phyloP scores from a whole-genome alignment of 257 asterid species.

The Jaltomata sinuosa region DNA sequence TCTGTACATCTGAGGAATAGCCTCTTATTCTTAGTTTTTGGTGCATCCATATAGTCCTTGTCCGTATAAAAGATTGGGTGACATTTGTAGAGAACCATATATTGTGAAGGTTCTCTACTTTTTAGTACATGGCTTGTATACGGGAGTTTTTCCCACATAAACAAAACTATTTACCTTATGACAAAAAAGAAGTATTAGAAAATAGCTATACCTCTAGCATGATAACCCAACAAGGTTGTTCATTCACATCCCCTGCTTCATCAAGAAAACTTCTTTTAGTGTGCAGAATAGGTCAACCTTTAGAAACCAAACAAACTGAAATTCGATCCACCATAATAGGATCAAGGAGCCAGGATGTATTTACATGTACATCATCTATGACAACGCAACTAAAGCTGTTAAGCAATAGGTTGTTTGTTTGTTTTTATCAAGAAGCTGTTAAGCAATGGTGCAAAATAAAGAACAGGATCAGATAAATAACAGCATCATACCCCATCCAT shows the following conservation, averaged over 20 bases:
- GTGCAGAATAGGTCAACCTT: not conserved
- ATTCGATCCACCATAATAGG: not conserved
- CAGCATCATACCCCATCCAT: slow-evolving; percentile 75
- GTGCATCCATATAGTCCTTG: not conserved
- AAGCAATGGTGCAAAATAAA: slow-evolving; percentile 6
- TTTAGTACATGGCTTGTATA: not conserved
- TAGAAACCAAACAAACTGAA: not conserved
- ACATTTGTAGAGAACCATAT: not conserved
- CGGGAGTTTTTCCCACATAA: not conserved
- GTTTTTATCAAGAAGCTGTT: not conserved
- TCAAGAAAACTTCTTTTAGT: slow-evolving; percentile 4
- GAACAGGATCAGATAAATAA: slow-evolving; percentile 8
- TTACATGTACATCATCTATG: not conserved
- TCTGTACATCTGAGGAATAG: not conserved
- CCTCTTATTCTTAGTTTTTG: not conserved
- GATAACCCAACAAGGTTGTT: slow-evolving; percentile 97
- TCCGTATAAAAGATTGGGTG: not conserved
- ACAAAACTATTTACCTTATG: not conserved
- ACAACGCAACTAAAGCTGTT: not conserved
- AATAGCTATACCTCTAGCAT: slow-evolving; percentile 71
- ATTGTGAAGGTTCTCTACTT: not conserved
- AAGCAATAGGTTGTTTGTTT: not conserved
- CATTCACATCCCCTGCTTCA: slow-evolving; percentile 59
- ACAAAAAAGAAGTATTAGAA: not conserved
- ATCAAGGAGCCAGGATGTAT: not conserved